Conservation (phyloP, 164 flowering plant genomes). For the Saururus chinensis region DNA sequence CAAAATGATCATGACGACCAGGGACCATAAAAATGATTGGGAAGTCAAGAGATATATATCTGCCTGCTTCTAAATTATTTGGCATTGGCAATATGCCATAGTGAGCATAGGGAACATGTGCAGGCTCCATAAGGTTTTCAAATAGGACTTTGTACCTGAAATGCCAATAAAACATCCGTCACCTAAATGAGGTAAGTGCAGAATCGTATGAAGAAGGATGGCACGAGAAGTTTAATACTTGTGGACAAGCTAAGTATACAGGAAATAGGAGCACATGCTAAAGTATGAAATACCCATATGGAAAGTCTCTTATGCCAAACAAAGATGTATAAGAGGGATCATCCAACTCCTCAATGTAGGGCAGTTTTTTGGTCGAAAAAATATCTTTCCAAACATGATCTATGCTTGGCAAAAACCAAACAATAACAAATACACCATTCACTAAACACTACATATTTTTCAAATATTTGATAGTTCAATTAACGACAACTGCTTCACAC, state of each 20-base stretch:
- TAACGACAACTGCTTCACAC: background rate
- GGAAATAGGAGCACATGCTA: background rate
- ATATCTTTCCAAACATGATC: slow-evolving; percentile 61
- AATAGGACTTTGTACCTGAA: slow-evolving; percentile 79
- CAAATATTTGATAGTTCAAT: background rate
- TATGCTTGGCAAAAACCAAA: slow-evolving; percentile 93
- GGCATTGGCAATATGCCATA: slow-evolving; percentile 50
- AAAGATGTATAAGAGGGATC: slow-evolving; percentile 61
- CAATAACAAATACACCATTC: too few relatives aligned
- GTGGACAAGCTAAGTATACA: background rate
- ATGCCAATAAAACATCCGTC: background rate
- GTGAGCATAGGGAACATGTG: slow-evolving; percentile 93
- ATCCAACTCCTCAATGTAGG: slow-evolving; percentile 64
- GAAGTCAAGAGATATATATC: slow-evolving; percentile 21
- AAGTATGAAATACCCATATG: slow-evolving; percentile 54
- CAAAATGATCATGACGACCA: too few relatives aligned
- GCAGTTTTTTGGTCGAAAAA: slow-evolving; percentile 42
- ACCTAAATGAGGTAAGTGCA: background rate
- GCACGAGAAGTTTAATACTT: background rate
- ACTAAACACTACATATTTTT: background rate
- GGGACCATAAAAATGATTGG: too few relatives aligned
- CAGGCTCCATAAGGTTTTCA: slow-evolving; percentile 95
- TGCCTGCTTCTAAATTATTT: slow-evolving; percentile 6
- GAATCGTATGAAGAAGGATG: background rate
- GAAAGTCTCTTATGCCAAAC: slow-evolving; percentile 63